Conservation (phyloP, 768 basidiomycete species). For the Termitomyces sp. region DNA sequence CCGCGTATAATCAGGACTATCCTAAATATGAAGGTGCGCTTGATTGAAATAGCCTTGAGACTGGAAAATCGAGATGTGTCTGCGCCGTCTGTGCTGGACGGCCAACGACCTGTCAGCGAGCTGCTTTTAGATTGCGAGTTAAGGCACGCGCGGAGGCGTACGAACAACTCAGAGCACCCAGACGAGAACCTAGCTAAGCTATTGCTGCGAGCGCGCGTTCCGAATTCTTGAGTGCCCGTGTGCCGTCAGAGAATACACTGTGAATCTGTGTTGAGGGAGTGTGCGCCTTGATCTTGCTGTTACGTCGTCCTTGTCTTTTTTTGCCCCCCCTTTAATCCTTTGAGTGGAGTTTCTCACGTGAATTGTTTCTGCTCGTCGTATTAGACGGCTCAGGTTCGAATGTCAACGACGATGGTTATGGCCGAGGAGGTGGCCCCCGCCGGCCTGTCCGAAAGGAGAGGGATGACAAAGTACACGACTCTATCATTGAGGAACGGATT, state of each 20-base stretch:
- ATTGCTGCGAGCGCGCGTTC: constrained; percentile 35
- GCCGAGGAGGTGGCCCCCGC: constrained; percentile 33
- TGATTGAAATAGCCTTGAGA: constrained; percentile 56
- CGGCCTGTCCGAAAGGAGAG: constrained; percentile 58
- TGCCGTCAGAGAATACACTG: constrained; percentile 19
- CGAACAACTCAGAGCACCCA: constrained; percentile 21
- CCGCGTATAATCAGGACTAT: constrained; percentile 56
- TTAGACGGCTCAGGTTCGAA: constrained; percentile 59
- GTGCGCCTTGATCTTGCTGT: constrained; percentile 34
- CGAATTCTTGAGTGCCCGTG: constrained; percentile 22
- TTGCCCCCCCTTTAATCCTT: constrained; percentile 25
- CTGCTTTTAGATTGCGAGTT: constrained; percentile 33
- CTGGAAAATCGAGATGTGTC: constrained; percentile 33
- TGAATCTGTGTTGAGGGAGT: constrained; percentile 15
- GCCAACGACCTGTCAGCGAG: constrained; percentile 28
- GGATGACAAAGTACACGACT: constrained; percentile 87
- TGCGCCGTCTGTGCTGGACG: constrained; percentile 20
- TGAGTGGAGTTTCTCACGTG: constrained; percentile 40
- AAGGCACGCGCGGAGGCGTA: constrained; percentile 45
- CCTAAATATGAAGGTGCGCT: constrained; percentile 83
- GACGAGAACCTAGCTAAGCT: constrained; percentile 38
- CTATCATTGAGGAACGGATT: constrained; percentile 91
- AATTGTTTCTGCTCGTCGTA: constrained; percentile 35
- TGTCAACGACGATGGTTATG: constrained; percentile 48
- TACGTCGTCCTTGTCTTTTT: constrained; percentile 37